Evolutionary conservation across 805 yeast species (phyloP).

Genomic region (Lipomyces oligophaga): DNA sequence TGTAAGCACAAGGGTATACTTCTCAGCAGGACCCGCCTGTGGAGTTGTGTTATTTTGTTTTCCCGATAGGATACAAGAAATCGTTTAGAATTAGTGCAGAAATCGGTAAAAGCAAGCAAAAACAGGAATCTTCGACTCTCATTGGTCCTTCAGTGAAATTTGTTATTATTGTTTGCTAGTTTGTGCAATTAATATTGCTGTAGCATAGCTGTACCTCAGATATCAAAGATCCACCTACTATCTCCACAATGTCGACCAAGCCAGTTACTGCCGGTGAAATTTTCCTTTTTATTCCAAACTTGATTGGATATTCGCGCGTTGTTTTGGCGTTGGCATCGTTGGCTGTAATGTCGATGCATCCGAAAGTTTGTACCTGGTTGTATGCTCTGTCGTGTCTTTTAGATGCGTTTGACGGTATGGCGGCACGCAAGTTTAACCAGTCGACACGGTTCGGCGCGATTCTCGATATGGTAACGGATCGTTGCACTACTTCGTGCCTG

Average conservation of each 20-base stretch:
- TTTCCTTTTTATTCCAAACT: constrained; percentile 79
- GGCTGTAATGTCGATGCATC: constrained; percentile 77
- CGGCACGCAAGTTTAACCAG: constrained; percentile 86
- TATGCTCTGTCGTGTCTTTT: constrained; percentile 86
- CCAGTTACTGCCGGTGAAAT: constrained; percentile 50
- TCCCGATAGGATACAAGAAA: too few species aligned
- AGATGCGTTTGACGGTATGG: constrained; percentile 95
- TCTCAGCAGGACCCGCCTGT: too few species aligned
- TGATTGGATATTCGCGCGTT: constrained; percentile 86
- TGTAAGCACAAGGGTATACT: too few species aligned
- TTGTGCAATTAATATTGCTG: too few species aligned
- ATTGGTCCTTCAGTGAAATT: too few species aligned
- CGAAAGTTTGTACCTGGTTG: constrained; percentile 66
- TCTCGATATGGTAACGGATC: constrained; percentile 96
- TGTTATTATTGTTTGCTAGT: too few species aligned
- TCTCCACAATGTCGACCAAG: constrained; percentile 13
- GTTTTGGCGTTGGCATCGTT: constrained; percentile 77
- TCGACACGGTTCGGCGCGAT: constrained; percentile 94
- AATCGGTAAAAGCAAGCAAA: too few species aligned
- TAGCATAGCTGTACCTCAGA: too few species aligned
- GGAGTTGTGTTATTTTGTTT: too few species aligned
- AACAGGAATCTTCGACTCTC: too few species aligned
- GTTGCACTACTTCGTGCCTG: constrained; percentile 94
- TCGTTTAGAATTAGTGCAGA: too few species aligned
- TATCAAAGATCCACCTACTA: too few species aligned